phyloP scores from a whole-genome alignment of 1,139 yeast species.

The Debaryomyces sp. region DNA sequence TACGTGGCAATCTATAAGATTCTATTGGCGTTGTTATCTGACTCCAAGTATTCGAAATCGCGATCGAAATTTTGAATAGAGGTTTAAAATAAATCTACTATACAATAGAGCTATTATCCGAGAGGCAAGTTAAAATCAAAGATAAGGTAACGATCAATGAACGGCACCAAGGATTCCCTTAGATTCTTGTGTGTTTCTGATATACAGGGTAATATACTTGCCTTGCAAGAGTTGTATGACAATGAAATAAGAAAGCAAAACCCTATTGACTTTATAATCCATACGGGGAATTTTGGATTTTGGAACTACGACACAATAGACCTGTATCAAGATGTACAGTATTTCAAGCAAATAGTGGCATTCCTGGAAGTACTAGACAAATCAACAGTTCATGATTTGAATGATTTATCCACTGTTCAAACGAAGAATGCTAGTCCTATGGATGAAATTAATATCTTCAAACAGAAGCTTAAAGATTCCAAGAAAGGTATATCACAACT shows the following conservation, averaged over 20 bases:
- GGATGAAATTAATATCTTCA: slow-evolving; percentile 32
- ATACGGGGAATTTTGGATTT: slow-evolving; percentile 82
- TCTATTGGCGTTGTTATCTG: not conserved
- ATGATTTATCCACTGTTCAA: slow-evolving; percentile 48
- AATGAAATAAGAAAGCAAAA: slow-evolving; percentile 15
- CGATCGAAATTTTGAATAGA: slow-evolving; percentile 5
- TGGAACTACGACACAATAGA: slow-evolving; percentile 62
- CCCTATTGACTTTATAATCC: slow-evolving; percentile 49
- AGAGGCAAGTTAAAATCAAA: not conserved
- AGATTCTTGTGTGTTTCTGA: slow-evolving; percentile 34
- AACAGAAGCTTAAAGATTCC: slow-evolving; percentile 32
- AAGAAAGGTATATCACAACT: slow-evolving; percentile 56
- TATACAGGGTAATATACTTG: slow-evolving; percentile 36
- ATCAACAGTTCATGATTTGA: slow-evolving; percentile 47
- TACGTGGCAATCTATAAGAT: not conserved
- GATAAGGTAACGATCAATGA: slow-evolving; percentile 1
- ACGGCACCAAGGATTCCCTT: slow-evolving; percentile 7
- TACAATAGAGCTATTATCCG: not conserved
- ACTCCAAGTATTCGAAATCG: not conserved
- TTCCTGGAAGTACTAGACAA: slow-evolving; percentile 62
- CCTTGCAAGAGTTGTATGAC: slow-evolving; percentile 20
- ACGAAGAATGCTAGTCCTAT: slow-evolving; percentile 10
- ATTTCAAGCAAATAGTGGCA: slow-evolving; percentile 66
- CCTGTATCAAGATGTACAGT: slow-evolving; percentile 53
- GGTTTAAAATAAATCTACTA: not conserved